Conservation (phyloP, 257 asterid species). For the Gentiana straminea region DNA sequence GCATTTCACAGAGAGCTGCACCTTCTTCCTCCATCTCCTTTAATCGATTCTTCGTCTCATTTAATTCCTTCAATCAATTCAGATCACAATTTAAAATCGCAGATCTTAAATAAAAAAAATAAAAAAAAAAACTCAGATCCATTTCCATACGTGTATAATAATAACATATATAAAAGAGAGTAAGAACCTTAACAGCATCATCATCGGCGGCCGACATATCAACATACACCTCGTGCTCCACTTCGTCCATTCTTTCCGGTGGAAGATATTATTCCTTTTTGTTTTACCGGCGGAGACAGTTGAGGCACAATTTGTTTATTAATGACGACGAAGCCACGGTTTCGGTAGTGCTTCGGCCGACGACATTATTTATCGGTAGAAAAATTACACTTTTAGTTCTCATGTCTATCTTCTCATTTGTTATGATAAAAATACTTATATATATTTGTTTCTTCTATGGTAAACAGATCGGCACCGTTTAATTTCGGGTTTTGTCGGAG, state of each 20-base stretch:
- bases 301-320: too few relatives aligned
- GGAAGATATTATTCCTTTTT: too few relatives aligned
- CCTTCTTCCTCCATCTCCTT: conserved; percentile 46
- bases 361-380: too few relatives aligned
- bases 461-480: too few relatives aligned
- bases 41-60: conserved; percentile 43
- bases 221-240: conserved; percentile 32
- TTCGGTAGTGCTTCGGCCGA: too few relatives aligned
- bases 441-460: too few relatives aligned
- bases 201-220: conserved; percentile 21
- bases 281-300: too few relatives aligned
- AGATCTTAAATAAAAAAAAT: neutral
- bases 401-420: too few relatives aligned
- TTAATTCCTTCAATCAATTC: conserved; percentile 21
- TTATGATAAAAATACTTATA: too few relatives aligned
- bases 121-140: neutral
- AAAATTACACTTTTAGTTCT: too few relatives aligned
- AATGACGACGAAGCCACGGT: too few relatives aligned
- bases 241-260: conserved; percentile 26
- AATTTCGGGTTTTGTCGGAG: too few relatives aligned
- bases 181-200: conserved; percentile 11
- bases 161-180: neutral
- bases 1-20: conserved; percentile 33
- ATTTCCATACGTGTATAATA: neutral
- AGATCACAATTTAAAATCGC: neutral